These are phyloP conservation scores for Trichoderma aggressivum DNA, from an alignment of 2,329 filamentous ascomycete genomes.

Conservation along the genomic window DNA sequence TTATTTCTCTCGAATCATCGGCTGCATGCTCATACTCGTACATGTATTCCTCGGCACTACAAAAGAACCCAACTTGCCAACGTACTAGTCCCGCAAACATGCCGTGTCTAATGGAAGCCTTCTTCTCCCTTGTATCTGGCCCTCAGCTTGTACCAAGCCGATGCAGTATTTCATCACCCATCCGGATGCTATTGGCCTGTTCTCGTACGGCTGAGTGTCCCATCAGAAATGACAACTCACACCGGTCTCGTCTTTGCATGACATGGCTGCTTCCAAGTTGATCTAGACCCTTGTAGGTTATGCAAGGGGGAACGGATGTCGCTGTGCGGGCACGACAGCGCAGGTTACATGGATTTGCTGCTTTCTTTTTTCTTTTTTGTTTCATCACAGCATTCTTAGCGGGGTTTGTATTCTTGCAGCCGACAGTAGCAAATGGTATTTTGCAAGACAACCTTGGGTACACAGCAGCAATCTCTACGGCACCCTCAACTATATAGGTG, in stretches of 20 bases:
- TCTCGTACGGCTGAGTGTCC: background rate
- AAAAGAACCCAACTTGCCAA: background rate
- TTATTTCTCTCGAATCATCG: background rate
- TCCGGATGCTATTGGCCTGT: background rate
- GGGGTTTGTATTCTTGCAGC: background rate
- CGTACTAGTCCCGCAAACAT: background rate
- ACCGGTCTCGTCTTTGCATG: no score
- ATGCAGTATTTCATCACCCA: background rate
- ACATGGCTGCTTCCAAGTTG: background rate
- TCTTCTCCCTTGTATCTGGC: background rate
- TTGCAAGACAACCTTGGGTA: background rate
- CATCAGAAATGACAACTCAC: background rate
- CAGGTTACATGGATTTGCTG: background rate
- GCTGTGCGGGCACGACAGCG: background rate
- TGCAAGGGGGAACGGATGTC: background rate
- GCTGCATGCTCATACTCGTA: background rate
- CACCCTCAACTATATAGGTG: background rate
- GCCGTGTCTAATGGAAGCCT: background rate
- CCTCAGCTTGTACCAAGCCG: background rate
- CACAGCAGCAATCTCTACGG: background rate
- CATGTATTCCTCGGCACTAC: background rate
- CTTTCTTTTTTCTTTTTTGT: background rate
- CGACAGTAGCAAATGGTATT: background rate
- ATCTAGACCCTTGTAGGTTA: background rate
- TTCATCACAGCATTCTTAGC: background rate